Conservation (phyloP, 2,329 filamentous ascomycete genomes). For the Cladorrhinum sp. region DNA sequence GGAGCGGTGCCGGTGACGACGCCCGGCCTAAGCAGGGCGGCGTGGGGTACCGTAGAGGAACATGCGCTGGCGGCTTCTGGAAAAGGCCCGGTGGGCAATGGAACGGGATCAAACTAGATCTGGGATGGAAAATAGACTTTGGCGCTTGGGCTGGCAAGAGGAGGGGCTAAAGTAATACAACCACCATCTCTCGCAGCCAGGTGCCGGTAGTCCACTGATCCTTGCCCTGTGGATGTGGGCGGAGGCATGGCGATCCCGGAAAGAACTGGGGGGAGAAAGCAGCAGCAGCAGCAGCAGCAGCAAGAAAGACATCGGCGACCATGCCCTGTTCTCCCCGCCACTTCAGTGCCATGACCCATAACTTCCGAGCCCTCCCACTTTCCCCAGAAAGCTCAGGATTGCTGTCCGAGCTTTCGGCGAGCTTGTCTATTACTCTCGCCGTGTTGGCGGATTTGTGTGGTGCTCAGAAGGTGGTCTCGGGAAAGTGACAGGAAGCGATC, state of each 20-base stretch:
- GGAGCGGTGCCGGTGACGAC: neutral
- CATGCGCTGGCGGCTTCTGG: neutral
- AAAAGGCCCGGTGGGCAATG: neutral
- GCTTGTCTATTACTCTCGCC: neutral
- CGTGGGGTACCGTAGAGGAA: neutral
- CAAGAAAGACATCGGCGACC: neutral
- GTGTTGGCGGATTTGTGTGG: neutral
- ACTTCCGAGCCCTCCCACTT: neutral
- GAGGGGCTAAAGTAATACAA: neutral
- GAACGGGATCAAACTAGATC: neutral
- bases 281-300: neutral
- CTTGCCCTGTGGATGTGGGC: neutral
- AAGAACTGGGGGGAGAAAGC: neutral
- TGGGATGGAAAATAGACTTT: neutral
- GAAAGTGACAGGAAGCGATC: neutral
- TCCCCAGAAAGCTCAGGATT: neutral
- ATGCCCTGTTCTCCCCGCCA: neutral
- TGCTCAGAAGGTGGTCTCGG: neutral
- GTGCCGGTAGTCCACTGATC: neutral
- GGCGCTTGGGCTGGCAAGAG: neutral
- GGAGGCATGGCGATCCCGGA: neutral
- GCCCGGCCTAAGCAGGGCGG: neutral
- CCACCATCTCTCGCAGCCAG: neutral
- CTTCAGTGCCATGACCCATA: neutral
- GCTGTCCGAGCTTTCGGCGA: slow-evolving; percentile 5